Evolutionary conservation across 2,329 filamentous ascomycete species (phyloP).

Genomic region (Trichophyton rubrum): DNA sequence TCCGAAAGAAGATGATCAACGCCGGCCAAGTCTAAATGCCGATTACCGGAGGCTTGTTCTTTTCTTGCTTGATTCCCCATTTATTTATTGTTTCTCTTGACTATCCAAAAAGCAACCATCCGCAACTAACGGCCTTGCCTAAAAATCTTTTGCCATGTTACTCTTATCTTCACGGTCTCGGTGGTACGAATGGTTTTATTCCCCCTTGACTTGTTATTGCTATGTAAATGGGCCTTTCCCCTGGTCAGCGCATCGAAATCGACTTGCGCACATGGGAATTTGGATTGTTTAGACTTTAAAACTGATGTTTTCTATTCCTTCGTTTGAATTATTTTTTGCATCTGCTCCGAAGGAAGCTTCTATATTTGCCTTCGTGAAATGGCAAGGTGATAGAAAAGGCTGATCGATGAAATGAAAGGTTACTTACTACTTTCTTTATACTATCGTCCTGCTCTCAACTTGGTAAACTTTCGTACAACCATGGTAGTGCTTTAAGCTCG

Average conservation of each 20-base stretch:
- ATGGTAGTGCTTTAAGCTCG: not conserved
- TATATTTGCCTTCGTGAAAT: not conserved
- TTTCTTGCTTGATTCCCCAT: constrained; percentile 6
- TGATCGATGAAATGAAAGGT: not conserved
- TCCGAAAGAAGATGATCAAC: constrained; percentile 97
- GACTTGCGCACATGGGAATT: not conserved
- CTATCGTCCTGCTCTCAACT: not conserved
- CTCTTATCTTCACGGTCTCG: not conserved
- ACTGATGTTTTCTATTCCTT: not conserved
- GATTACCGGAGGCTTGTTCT: not conserved
- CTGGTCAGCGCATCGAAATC: not conserved
- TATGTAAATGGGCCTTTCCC: not conserved
- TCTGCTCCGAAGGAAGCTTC: constrained; percentile 6
- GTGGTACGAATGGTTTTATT: not conserved
- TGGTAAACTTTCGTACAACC: not conserved
- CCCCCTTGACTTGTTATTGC: not conserved
- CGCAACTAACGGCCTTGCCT: not conserved
- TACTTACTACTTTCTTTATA: not conserved
- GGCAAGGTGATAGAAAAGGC: constrained; percentile 1
- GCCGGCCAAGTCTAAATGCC: constrained; percentile 62
- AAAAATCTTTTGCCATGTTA: not conserved
- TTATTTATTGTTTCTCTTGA: constrained; percentile 1
- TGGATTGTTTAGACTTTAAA: not conserved
- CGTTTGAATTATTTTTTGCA: not conserved
- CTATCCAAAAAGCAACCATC: not conserved